Evolutionary conservation across 2,329 filamentous ascomycete genomes (phyloP), one percentile per base, ranked within the genome.

Genomic region (Emmonsiellopsis sp.): DNA sequence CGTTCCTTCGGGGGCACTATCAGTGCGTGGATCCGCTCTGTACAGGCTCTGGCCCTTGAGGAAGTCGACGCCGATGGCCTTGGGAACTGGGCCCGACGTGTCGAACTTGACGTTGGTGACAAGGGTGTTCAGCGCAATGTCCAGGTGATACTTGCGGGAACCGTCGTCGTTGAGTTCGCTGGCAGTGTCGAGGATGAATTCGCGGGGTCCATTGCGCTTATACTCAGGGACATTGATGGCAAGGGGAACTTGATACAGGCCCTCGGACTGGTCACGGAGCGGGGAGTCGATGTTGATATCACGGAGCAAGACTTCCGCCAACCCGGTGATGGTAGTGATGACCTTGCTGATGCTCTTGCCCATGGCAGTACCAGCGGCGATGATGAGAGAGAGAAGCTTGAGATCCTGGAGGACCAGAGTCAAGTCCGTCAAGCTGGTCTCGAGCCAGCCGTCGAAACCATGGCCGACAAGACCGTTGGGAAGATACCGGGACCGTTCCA

Each of bases 191-290:
- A 80, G 61, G 48, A 85, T 69, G 50, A 82, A 79, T 53, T 83
- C 78, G 32, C 80, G 76, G 3, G 79, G 70, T 11, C 80, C 78
- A 44, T 71, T 78, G 32, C 82, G 80, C 45, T 74, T 71, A 26
- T 66, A 66, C 5, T 69, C 63, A 50, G 67, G 73, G n/a, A 74
- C 63, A n/a, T 74, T 69, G 56, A 78, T 77, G 1, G 75, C 73
- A 31, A 84, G 63, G 2, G 83, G 82, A 4, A 86, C 76, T 59
- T 85, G 80, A 63, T 78, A 84, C 37, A 79, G 68, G 1, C 73
- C 76, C 31, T 74, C 69, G 2, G 65, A 61, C 16, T 65, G 65
- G 61, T 84, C 81, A 26, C 79, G 74, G 0, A 50, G 46, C 0
- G 65, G 55, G 26, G 65, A 63, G 57, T 76, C 71, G 44, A 73